Percentiles rank a stretch among this genome's conserved stretches.
Conservation (phyloP, 768 basidiomycete genomes). For the Holtermanniella nyarrowii region DNA sequence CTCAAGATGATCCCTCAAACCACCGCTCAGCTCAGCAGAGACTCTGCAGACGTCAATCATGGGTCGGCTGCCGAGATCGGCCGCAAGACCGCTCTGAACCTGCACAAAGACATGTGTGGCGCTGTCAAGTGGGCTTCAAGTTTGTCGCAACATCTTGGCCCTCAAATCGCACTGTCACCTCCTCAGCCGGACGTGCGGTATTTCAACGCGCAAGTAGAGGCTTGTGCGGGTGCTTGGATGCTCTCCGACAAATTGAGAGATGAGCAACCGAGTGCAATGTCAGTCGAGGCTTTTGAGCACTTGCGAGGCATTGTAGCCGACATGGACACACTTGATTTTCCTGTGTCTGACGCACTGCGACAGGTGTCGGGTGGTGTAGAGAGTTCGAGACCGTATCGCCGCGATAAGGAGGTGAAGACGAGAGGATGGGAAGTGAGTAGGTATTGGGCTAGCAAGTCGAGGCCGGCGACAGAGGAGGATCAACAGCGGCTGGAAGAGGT, state of each 20-base stretch:
- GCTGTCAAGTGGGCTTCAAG: not conserved
- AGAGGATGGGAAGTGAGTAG: too few relatives aligned
- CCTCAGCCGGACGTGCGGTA: constrained; percentile 2
- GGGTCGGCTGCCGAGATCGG: too few relatives aligned
- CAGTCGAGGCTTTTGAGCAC: too few relatives aligned
- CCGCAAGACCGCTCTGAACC: too few relatives aligned
- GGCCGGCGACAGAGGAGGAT: not conserved
- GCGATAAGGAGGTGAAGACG: too few relatives aligned
- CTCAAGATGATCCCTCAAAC: not conserved
- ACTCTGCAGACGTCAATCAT: too few relatives aligned
- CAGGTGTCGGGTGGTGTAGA: too few relatives aligned
- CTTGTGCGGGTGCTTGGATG: not conserved
- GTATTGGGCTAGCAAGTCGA: constrained; percentile 3
- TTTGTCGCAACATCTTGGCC: not conserved
- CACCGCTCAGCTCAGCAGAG: too few relatives aligned
- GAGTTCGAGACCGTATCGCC: too few relatives aligned
- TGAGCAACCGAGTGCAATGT: too few relatives aligned
- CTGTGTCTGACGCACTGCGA: too few relatives aligned
- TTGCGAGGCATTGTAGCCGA: not conserved
- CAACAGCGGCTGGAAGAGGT: not conserved
- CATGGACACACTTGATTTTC: not conserved
- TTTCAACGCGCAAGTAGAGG: constrained; percentile 1
- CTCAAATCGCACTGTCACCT: not conserved
- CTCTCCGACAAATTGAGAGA: not conserved
- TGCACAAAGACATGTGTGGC: not conserved